Conservation (phyloP, 2,329 filamentous ascomycete species). For the Cercospora sojina region DNA sequence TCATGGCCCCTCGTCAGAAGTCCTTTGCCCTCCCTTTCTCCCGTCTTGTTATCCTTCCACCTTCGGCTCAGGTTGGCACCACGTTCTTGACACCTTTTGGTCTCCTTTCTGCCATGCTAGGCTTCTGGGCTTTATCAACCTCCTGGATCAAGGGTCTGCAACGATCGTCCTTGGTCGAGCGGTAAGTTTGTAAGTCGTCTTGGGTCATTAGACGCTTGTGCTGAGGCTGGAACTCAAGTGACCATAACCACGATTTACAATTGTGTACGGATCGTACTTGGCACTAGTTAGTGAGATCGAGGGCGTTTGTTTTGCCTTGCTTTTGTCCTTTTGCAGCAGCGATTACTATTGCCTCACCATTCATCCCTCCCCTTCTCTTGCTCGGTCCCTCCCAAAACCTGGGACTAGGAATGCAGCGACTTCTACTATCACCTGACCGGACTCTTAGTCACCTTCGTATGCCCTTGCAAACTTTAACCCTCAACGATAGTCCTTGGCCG, state of each 20-base stretch:
- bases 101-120: background rate
- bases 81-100: background rate
- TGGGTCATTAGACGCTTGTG: background rate
- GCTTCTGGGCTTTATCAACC: background rate
- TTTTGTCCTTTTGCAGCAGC: background rate
- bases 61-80: background rate
- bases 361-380: background rate
- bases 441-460: background rate
- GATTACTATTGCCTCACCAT: background rate
- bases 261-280: rapidly evolving
- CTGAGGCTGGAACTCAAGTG: background rate
- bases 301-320: background rate
- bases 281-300: background rate
- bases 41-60: background rate
- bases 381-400: background rate
- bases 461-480: background rate
- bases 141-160: background rate
- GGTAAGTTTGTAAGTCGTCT: background rate
- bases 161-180: background rate
- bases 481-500: background rate
- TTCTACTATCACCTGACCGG: background rate
- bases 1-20: background rate
- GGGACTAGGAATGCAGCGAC: background rate
- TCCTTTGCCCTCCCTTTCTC: background rate
- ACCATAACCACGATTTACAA: too few species aligned